These are phyloP conservation scores for Didymella pinodella DNA, from an alignment of 2,329 filamentous ascomycete genomes.

Conservation along the genomic window DNA sequence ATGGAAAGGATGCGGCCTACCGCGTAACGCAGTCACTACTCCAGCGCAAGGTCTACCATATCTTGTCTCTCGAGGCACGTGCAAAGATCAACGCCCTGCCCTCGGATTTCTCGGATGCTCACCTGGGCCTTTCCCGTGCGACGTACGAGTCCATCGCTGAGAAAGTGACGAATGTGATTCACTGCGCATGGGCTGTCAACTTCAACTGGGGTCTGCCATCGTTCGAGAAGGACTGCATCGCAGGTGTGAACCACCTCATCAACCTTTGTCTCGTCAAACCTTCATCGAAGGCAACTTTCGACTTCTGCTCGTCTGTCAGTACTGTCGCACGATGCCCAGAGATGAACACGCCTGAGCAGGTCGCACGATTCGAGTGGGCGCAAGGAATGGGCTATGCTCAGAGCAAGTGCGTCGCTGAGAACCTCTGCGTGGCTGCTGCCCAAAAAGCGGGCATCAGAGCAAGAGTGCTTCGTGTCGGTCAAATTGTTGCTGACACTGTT, in stretches of 20 bases:
- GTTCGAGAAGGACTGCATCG: constrained; percentile 59
- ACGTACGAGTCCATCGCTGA: constrained; percentile 23
- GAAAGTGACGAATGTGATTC: constrained; percentile 56
- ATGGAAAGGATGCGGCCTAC: constrained; percentile 40
- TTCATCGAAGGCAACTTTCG: constrained; percentile 51
- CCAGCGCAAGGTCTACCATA: constrained; percentile 49
- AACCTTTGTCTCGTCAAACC: constrained; percentile 47
- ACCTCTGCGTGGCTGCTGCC: constrained; percentile 44
- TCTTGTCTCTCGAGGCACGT: constrained; percentile 29
- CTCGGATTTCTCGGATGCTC: constrained; percentile 49
- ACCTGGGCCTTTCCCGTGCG: constrained; percentile 51
- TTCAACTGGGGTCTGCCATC: constrained; percentile 61
- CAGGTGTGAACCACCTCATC: constrained; percentile 57
- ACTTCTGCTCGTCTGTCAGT: constrained; percentile 58
- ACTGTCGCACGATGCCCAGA: constrained; percentile 53
- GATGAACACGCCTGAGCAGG: constrained; percentile 24
- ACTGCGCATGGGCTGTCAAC: constrained; percentile 65
- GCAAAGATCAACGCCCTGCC: constrained; percentile 49
- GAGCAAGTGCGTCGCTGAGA: constrained; percentile 60
- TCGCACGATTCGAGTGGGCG: constrained; percentile 51
- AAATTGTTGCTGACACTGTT: constrained; percentile 59
- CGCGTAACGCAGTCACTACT: constrained; percentile 50
- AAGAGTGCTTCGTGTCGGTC: constrained; percentile 49
- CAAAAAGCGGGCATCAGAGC: constrained; percentile 30
- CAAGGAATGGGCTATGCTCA: constrained; percentile 62